Evolutionary conservation across 2,329 filamentous ascomycete genomes (phyloP).

Genomic region (Cyphellophora attinorum): DNA sequence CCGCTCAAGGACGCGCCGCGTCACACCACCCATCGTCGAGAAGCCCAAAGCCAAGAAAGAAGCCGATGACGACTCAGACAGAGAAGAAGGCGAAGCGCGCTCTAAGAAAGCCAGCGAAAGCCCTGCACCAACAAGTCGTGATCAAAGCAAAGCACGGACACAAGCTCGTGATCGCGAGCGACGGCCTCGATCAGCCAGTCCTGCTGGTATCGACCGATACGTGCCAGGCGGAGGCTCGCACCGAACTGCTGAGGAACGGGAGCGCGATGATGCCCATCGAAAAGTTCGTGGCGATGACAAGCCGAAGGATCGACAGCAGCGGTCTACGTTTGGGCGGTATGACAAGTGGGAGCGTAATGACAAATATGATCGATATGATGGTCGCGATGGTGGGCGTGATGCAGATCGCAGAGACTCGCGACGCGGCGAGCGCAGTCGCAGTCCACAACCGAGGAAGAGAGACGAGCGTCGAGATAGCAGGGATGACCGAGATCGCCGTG

Average conservation of each 20-base stretch:
- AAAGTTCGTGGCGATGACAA: conserved; percentile 12
- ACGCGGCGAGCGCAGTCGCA: conserved; percentile 16
- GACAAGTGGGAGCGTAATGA: neutral
- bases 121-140: conserved; percentile 10
- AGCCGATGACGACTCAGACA: conserved; percentile 7
- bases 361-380: neutral
- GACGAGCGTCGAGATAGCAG: conserved; percentile 10
- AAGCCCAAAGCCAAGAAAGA: conserved; percentile 3
- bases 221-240: conserved; percentile 27
- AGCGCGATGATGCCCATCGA: conserved; percentile 20
- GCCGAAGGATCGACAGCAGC: conserved; percentile 6
- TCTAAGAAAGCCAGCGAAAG: conserved; percentile 13
- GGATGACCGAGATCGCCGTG: conserved; percentile 15
- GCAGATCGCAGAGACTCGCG: conserved; percentile 8
- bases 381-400: neutral
- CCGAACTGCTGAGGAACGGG: conserved; percentile 15
- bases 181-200: conserved; percentile 21
- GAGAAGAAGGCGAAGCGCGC: conserved; percentile 18
- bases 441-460: conserved; percentile 13
- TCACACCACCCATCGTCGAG: conserved; percentile 4
- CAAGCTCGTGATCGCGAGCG: conserved; percentile 11
- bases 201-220: conserved; percentile 34
- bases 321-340: no score
- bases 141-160: conserved; percentile 4
- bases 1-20: conserved; percentile 14